Evolutionary conservation across 441 rosid species (phyloP), one percentile per base, ranked within the genome.

Genomic region (Gossypium schwendimanii): DNA sequence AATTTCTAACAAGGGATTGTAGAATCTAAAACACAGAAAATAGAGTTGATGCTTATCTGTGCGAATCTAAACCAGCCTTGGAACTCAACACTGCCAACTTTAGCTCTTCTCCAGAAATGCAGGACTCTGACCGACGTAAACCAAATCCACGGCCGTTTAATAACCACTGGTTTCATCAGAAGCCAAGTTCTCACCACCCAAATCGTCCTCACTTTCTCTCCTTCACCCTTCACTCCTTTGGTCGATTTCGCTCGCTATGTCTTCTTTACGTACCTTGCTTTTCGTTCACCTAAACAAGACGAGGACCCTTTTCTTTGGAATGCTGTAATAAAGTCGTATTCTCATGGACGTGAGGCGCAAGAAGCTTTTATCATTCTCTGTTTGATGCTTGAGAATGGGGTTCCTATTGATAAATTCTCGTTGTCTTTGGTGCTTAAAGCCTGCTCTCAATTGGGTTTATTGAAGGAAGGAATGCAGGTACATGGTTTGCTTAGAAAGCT

Each of bases 251-350:
- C 91, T 21, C 90, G 95, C 63, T 75, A 44, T 63, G 26, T 90
- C 57, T 90, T 92, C 83, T 69, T 82, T 62, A 73, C 78, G 4
- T 72, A 67, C 67, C 86, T 79, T 11, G 84, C 79, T 47, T 73
- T 21, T 63, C 21, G 60, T n/a, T 54, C 26, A 18, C 20, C 31
- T 24, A 3, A 17, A 33, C 41, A 80, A 1, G 44, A 64, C 0
- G 64, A 73, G 6, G 97, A 88, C 84, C 89, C 90, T 1, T 88
- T 87, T 78, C 87, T 88, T 18, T 90, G 96, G 97, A 91, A 91
- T 62, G 88, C 87, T 0, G 69, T 88, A 41, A 87, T 88, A n/a
- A 91, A 88, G 72, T 86, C 93, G 17, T 81, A 86, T 76, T 93
- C 96, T 74, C 98, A 91, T 9, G 93, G 96, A 24, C 24, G 20